Evolutionary conservation across 2,329 filamentous ascomycete genomes (phyloP), one percentile per base, ranked within the genome.

Genomic region (Arthrobotrys pseudoclavata): DNA sequence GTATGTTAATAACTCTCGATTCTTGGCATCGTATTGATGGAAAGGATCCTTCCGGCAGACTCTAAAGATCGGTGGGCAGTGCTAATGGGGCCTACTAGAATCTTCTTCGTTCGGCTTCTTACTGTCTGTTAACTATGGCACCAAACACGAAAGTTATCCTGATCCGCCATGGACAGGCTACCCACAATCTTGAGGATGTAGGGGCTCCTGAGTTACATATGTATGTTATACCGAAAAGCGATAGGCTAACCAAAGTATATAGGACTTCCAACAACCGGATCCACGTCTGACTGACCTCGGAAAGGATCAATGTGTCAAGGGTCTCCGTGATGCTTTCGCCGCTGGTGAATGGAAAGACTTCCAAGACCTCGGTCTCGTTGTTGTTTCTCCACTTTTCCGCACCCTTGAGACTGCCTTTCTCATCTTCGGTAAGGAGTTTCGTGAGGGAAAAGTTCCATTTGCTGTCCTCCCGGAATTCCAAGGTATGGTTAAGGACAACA

Each of bases 231-330:
- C 37, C 22, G 31, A 18, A 18, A 26, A 12, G 24, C 26, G 15
- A 13, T 18, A n/a, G 10, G n/a, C 37, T 42, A 20, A 42, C n/a
- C 15, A 26, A 40, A 12, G 7, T 12, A 15, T 53, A 22, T 55
- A 77, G 74, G 74, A 77, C n/a, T 77, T 77, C n/a, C 18, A 67
- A 24, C 74, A 77, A 24, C 74, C 69, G 47, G 74, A 77, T 45
- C 74, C 74, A 40, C 48, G 52, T 31, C 31, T 77, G 42, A 77
- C 74, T 1, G 45, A 67, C 6, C 67, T 71, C 7, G 74, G 74
- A 13, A 71, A 77, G 20, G 53, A 67, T 18, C 74, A 77, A 68
- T 77, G 74, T 24, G 47, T 60, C 20, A 57, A 67, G 26, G 50
- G 69, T 13, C 67, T 77, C 18, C 68, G 60, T 26, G 74, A 77